Evolutionary conservation across 495 filamentous ascomycete genomes (phyloP), one percentile per base, ranked within the genome.

Genomic region (Xylaria nigripes): DNA sequence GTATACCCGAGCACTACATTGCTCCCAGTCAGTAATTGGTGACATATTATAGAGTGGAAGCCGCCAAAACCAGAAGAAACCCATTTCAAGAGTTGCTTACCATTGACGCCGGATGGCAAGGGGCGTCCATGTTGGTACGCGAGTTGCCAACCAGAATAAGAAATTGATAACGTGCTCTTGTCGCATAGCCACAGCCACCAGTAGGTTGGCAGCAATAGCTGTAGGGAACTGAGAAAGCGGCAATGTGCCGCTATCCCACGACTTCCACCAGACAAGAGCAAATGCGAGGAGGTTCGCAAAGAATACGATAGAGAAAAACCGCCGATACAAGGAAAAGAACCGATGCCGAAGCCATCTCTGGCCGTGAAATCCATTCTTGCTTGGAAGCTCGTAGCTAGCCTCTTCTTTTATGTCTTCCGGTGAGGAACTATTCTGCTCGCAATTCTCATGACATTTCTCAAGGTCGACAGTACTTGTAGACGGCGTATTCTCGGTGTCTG

Each of bases 81-180:
- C n/a, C n/a, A 45, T 19, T 1, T 22, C 25, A 40, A 25, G 18
- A 45, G 22, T 2, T 47, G 15, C 45, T 47, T 19, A 47, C 45
- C 74, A 73, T 34, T 79, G 65, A 0, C 74, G 74, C 13, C 84
- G 82, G 54, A 87, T 68, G 29, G 69, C 65, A 21, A 85, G 68
- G 0, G 84, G 84, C 44, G 70, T 66, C 25, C 69, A 81, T 10
- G 70, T 72, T 0, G 84, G 84, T n/a, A 84, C 43, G 69, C 77
- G 36, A 44, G 55, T 76, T 60, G 19, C 72, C 57, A 79, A 52
- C 36, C 60, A 61, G 61, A 79, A 86, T 25, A 86, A 72, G 13
- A 73, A 52, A 66, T 87, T 87, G 63, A 87, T 72, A 19, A 86
- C 74, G 34, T 81, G 65, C 48, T 86, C 83, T 56, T 86, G 82